Conservation (phyloP, 345 rosid species). For the Anacardium occidentale region DNA sequence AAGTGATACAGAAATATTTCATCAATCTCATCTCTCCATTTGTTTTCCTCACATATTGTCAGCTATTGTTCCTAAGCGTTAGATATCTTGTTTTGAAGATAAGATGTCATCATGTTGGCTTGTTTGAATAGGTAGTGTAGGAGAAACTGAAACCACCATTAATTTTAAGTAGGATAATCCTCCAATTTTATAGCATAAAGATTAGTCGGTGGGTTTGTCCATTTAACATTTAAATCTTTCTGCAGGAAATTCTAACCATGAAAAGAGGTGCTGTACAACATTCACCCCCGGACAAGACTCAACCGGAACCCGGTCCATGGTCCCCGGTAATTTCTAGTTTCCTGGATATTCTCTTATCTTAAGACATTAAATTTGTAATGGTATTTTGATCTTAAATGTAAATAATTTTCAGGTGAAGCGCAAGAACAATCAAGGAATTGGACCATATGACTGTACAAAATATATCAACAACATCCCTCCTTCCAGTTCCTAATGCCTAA, state of each 20-base stretch:
- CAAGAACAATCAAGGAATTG: slow-evolving; percentile 68
- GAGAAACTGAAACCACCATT: no score
- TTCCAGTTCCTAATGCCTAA: slow-evolving; percentile 12
- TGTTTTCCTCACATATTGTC: no score
- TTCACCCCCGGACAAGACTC: slow-evolving; percentile 75
- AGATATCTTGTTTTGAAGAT: no score
- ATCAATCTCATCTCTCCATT: no score
- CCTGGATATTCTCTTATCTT: neutral
- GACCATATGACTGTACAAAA: slow-evolving; percentile 92
- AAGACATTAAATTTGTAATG: neutral
- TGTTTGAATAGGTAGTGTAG: no score
- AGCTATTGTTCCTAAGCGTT: no score
- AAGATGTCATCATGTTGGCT: no score
- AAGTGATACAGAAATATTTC: no score
- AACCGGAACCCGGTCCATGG: slow-evolving; percentile 85
- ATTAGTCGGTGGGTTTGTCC: no score
- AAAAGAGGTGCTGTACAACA: slow-evolving; percentile 86
- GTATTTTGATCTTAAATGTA: slow-evolving; percentile 10
- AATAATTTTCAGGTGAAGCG: slow-evolving; percentile 53
- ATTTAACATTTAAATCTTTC: neutral
- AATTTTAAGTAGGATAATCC: no score
- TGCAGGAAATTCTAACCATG: slow-evolving; percentile 73
- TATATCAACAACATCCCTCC: slow-evolving; percentile 32
- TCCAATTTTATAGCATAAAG: no score
- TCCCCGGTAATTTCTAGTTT: slow-evolving; percentile 62